Evolutionary conservation across 805 yeast species (phyloP).

Genomic region (Metschnikowia picachoensis): DNA sequence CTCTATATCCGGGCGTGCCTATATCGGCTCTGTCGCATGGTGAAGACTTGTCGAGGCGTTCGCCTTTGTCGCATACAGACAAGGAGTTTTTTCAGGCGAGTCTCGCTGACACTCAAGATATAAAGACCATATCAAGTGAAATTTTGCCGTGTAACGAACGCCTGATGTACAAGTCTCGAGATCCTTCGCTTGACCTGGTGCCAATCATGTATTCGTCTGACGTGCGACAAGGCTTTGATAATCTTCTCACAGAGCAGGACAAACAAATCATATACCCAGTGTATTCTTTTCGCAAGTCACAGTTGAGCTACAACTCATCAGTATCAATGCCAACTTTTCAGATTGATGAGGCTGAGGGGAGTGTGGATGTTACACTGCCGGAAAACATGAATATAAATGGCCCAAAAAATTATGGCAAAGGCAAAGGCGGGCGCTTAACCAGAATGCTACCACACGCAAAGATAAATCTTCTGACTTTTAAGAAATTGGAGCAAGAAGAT

Average conservation of each 20-base stretch:
- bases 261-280: constrained; percentile 37
- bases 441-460: constrained; percentile 11
- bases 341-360: background rate
- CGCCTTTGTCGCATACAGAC: too few species aligned
- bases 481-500: constrained; percentile 1
- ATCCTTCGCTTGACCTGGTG: constrained; percentile 1
- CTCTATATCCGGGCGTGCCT: too few species aligned
- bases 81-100: too few species aligned
- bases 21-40: too few species aligned
- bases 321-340: background rate
- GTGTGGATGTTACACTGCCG: background rate
- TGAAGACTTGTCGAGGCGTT: too few species aligned
- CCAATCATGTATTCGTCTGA: background rate
- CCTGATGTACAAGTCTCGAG: too few species aligned
- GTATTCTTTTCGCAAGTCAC: constrained; percentile 21
- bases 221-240: constrained; percentile 30
- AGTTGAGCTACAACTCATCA: constrained; percentile 1
- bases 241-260: constrained; percentile 27
- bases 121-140: too few species aligned
- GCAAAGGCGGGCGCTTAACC: too few species aligned
- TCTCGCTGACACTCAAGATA: too few species aligned
- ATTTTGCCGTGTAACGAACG: too few species aligned
- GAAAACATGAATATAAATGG: background rate
- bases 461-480: background rate
- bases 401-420: background rate